These are phyloP conservation scores for Asterochloris erici DNA, from an alignment of 139 green algal species.

Conservation along the genomic window DNA sequence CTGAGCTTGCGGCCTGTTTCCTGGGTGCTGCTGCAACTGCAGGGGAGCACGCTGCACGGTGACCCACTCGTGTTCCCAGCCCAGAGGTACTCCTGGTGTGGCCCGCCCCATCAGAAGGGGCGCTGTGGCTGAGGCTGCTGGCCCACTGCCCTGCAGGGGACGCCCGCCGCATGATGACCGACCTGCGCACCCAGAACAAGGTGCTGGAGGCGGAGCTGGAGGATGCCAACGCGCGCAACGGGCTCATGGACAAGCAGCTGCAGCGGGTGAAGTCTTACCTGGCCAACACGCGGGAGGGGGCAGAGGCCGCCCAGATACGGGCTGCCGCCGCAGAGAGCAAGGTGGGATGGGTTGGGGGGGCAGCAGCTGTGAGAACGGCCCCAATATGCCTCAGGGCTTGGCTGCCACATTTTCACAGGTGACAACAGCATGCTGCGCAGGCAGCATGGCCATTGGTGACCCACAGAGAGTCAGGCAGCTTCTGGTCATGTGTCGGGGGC, in stretches of 20 bases:
- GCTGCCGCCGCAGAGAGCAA: no score
- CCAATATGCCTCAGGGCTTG: no score
- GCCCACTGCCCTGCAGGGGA: background rate
- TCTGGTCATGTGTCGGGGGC: no score
- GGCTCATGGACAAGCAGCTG: conserved; percentile 6
- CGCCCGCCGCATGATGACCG: background rate
- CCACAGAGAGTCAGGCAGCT: no score
- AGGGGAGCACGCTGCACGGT: background rate
- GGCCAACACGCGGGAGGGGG: no score
- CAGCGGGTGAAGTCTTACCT: background rate
- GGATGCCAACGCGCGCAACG: conserved; percentile 1
- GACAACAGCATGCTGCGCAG: no score
- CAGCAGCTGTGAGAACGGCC: no score
- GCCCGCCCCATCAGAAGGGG: background rate
- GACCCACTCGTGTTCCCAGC: background rate
- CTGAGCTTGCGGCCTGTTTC: background rate
- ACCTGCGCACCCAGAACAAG: conserved; percentile 1
- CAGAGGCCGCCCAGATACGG: no score
- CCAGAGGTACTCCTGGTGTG: background rate
- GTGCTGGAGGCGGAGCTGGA: conserved; percentile 6
- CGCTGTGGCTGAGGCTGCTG: background rate
- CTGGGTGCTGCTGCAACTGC: background rate
- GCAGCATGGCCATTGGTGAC: no score
- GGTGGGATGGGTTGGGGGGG: no score
- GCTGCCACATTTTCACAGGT: no score